Evolutionary conservation across 305 asterid species (phyloP).

Genomic region (Rubia peregrina): DNA sequence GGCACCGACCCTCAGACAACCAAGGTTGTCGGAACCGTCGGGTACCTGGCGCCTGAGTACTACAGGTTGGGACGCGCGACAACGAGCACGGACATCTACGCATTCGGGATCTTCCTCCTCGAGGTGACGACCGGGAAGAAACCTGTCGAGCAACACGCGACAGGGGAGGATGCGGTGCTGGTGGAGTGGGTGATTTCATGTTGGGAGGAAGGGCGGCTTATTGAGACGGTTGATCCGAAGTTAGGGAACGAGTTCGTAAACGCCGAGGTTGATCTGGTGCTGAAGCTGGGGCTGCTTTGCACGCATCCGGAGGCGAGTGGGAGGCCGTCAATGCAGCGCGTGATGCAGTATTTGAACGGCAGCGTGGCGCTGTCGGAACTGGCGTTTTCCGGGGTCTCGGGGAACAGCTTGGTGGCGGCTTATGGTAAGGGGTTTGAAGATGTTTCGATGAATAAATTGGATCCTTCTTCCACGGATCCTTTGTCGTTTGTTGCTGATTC

Average conservation of each 20-base stretch:
- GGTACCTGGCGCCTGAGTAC: constrained; percentile 1
- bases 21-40: constrained; percentile 4
- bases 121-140: not conserved
- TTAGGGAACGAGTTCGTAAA: not conserved
- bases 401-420: not conserved
- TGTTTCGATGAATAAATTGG: not conserved
- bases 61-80: constrained; percentile 3
- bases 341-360: not conserved
- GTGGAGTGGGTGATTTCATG: not conserved
- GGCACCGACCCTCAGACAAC: constrained; percentile 6
- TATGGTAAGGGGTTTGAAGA: constrained; percentile 1
- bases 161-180: not conserved
- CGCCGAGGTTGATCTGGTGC: not conserved
- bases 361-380: not conserved
- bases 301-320: not conserved
- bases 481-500: not conserved
- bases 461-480: not conserved
- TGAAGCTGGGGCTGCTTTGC: constrained; percentile 5
- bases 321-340: constrained; percentile 2
- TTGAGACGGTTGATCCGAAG: not conserved
- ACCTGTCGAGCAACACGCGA: not conserved
- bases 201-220: not conserved
- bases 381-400: not conserved
- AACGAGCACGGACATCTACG: not conserved
- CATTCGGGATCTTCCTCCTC: constrained; percentile 7